Evolutionary conservation across 2,329 filamentous ascomycete genomes (phyloP).

Genomic region (Apiospora marii): DNA sequence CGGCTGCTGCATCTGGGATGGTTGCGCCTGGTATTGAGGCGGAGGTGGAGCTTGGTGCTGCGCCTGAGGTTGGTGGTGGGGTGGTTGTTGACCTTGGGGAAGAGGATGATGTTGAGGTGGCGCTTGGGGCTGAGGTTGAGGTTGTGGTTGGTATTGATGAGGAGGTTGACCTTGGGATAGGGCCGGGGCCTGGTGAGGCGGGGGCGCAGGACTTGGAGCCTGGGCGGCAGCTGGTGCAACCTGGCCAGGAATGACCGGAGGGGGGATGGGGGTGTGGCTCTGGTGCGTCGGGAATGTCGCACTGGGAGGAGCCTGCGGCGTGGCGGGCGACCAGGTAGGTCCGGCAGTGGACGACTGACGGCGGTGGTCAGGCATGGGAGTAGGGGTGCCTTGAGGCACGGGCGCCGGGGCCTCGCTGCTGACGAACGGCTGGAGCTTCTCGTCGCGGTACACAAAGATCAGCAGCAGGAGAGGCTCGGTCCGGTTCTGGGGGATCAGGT

Average conservation of each 20-base stretch:
- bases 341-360: conserved; percentile 56
- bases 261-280: conserved; percentile 43
- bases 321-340: conserved; percentile 63
- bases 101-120: not conserved
- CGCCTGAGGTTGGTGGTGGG: not conserved
- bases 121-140: not conserved
- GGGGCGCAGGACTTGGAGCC: not conserved
- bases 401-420: conserved; percentile 32
- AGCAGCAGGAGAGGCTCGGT: conserved; percentile 81
- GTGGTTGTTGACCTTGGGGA: not conserved
- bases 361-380: conserved; percentile 46
- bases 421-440: conserved; percentile 47
- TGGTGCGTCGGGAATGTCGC: conserved; percentile 36
- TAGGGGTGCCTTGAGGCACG: conserved; percentile 34
- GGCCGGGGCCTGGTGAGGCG: not conserved
- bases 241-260: conserved; percentile 43
- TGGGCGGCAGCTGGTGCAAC: conserved; percentile 30
- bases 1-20: conserved; percentile 29
- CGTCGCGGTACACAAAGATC: conserved; percentile 82
- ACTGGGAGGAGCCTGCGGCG: conserved; percentile 46
- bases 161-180: conserved; percentile 30
- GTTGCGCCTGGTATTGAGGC: conserved; percentile 31
- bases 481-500: conserved; percentile 75
- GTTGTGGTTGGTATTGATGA: conserved; percentile 25
- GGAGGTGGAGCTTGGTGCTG: not conserved